phyloP scores from a whole-genome alignment of 257 asterid species.

The Thymus mandschuricus region DNA sequence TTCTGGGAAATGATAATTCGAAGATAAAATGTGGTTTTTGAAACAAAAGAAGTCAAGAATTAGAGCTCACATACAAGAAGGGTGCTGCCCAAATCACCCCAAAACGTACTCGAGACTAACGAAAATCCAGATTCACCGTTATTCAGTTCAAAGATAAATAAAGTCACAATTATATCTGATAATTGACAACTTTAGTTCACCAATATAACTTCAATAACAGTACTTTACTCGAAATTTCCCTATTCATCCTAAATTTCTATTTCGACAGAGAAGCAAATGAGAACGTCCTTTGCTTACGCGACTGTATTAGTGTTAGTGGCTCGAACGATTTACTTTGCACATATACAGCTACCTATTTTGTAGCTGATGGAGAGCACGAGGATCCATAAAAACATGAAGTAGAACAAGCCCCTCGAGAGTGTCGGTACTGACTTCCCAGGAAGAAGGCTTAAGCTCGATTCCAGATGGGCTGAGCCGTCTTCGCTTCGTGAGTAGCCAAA shows the following conservation, averaged over 20 bases:
- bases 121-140: neutral
- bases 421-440: constrained; percentile 58
- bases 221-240: neutral
- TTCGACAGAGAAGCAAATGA: neutral
- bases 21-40: too few species aligned
- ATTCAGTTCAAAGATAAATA: constrained; percentile 5
- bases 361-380: constrained; percentile 64
- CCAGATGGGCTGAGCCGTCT: constrained; percentile 55
- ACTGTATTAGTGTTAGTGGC: constrained; percentile 9
- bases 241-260: neutral
- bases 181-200: constrained; percentile 17
- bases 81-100: neutral
- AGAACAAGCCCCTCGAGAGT: constrained; percentile 54
- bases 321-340: constrained; percentile 41
- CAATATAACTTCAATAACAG: constrained; percentile 23
- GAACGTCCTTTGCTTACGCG: constrained; percentile 7
- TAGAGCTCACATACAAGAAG: neutral
- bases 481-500: constrained; percentile 59
- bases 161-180: constrained; percentile 17
- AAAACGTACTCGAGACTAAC: neutral
- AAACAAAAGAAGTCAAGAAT: neutral
- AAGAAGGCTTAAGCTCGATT: constrained; percentile 51
- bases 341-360: constrained; percentile 58
- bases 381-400: constrained; percentile 56
- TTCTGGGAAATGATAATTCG: too few species aligned